Base-by-base conservation (phyloP, 1,139 yeast genomes). In the Kodamaea alishanica region DNA sequence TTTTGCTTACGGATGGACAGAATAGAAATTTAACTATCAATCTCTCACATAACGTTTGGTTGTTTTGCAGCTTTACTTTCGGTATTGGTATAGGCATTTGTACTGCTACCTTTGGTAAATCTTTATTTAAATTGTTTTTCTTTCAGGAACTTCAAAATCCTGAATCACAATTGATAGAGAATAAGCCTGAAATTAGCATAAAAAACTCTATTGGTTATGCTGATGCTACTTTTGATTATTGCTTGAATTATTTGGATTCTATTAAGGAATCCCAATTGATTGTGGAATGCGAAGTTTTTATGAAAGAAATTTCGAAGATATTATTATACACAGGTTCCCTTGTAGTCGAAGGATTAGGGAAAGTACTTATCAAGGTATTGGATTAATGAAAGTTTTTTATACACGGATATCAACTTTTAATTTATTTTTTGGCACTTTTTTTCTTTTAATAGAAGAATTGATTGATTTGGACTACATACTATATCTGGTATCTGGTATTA, bases 31-130 rank as follows among this genome's bases (percentile, higher is more conserved):
- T 30, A 23, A 26, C 32, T 11, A 9, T 9, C 31, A 29, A 9
- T 10, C 12, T 32, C 28, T n/a, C 34, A 7, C 33, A 42, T 5
- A 34, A 32, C 11, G 35, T 53, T n/a, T 60, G 60, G 65, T 40
- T 62, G 8, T 23, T 60, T 7, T 60, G 62, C 37, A 56, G 70
- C 37, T 65, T 67, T 43, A 50, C 67, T 1, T 32, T 67, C 10
- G 72, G 72, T 1, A 51, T 67, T 28, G 70, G 73, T 1, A 48
- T 68, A 24, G 73, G 73, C 1, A 44, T 65, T 12, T 58, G 60
- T 9, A 40, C 39, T 25, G 24, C 42, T 15, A 15, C 20, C 20
- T 15, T 15, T 15, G 20, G 20, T 15, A 15, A 15, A 15, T 15
- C 20, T 15, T 15, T 15, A 15, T 15, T 15, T 15, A 15, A 15